Evolutionary conservation across 345 rosid species (phyloP).

Genomic region (Gossypium arboreum): DNA sequence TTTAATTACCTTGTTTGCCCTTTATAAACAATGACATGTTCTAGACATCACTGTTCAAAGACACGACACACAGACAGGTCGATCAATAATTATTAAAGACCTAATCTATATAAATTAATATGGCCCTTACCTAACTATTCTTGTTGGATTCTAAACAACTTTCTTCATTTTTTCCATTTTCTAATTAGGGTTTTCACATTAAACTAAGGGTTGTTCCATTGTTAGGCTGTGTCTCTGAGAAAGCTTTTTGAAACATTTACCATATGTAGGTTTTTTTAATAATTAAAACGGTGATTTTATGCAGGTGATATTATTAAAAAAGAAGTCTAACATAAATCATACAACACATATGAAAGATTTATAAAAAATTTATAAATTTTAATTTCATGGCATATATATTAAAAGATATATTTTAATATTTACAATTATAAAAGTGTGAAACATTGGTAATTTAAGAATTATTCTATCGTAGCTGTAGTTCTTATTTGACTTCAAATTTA

Average conservation of each 20-base stretch:
- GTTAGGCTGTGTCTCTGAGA: neutral
- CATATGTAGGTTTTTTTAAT: too few species aligned
- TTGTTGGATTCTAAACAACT: neutral
- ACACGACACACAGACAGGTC: neutral
- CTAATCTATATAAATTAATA: neutral
- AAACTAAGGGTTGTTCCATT: neutral
- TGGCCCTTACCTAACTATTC: slow-evolving; percentile 21
- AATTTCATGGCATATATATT: too few species aligned
- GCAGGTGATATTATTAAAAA: too few species aligned
- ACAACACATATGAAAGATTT: too few species aligned
- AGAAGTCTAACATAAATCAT: too few species aligned
- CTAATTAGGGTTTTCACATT: slow-evolving; percentile 16
- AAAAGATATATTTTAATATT: too few species aligned
- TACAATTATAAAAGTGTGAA: too few species aligned
- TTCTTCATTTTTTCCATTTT: neutral
- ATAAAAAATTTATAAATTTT: too few species aligned
- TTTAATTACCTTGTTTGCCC: neutral
- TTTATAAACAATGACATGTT: slow-evolving; percentile 4
- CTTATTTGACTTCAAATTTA: too few species aligned
- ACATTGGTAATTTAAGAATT: neutral
- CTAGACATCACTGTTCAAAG: slow-evolving; percentile 11
- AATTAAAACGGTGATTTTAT: too few species aligned
- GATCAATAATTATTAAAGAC: neutral
- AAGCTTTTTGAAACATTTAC: neutral
- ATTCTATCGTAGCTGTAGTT: neutral